Evolutionary conservation across 179 eudicot genomes (phyloP).

Genomic region (Beta lomatogona): DNA sequence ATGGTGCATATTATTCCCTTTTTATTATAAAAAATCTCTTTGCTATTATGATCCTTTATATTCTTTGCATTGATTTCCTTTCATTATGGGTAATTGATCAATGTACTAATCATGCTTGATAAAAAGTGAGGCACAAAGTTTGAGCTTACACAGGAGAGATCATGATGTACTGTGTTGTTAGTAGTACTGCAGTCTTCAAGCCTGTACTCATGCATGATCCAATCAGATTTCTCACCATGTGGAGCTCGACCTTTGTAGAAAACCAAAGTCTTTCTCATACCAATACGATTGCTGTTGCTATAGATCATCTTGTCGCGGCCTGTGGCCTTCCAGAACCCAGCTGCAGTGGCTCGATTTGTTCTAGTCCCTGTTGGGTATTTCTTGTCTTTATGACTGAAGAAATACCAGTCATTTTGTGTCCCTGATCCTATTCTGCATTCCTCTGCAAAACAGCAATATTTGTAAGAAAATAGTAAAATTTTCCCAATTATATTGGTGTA

Average conservation of each 20-base stretch:
- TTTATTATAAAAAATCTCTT: too few species aligned
- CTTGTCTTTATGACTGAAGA: slow-evolving; percentile 20
- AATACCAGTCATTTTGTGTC: slow-evolving; percentile 20
- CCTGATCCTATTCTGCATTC: slow-evolving; percentile 21
- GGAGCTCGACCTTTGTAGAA: slow-evolving; percentile 25
- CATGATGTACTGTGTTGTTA: neutral
- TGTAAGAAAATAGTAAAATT: neutral
- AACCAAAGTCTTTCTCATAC: slow-evolving; percentile 19
- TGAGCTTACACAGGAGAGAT: neutral
- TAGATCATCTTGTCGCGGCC: slow-evolving; percentile 20
- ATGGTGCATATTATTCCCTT: too few species aligned
- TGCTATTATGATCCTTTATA: too few species aligned
- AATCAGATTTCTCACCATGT: slow-evolving; percentile 18
- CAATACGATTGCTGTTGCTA: slow-evolving; percentile 11
- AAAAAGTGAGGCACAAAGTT: neutral
- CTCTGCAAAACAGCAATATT: neutral
- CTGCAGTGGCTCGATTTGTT: slow-evolving; percentile 15
- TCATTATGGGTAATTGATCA: neutral
- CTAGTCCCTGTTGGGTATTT: slow-evolving; percentile 20
- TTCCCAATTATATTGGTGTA: neutral
- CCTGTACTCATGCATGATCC: slow-evolving; percentile 21
- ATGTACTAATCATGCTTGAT: neutral
- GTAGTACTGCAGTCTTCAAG: neutral
- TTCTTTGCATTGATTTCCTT: neutral
- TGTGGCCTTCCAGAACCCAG: slow-evolving; percentile 23